phyloP scores from a whole-genome alignment of 2,329 filamentous ascomycete species.

The Beauveria asiatica region DNA sequence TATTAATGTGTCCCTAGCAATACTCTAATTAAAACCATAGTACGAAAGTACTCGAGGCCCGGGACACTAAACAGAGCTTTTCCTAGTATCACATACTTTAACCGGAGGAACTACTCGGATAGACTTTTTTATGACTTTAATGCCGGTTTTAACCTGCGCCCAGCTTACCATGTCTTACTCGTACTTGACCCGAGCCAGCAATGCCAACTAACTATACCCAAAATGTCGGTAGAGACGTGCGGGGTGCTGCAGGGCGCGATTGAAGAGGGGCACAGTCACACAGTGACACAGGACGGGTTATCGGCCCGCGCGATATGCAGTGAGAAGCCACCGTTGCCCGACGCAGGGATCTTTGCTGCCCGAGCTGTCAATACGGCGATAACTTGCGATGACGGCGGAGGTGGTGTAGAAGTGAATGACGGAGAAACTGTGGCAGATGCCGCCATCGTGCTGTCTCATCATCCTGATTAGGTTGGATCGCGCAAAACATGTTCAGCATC shows the following conservation, averaged over 20 bases:
- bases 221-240: conserved; percentile 29
- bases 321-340: conserved; percentile 15
- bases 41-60: no score
- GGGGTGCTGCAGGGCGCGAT: conserved; percentile 23
- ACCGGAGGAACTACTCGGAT: no score
- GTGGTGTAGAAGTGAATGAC: conserved; percentile 15
- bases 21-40: no score
- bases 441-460: conserved; percentile 17
- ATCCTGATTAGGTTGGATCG: conserved; percentile 11
- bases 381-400: conserved; percentile 15
- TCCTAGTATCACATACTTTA: background rate
- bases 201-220: conserved; percentile 17
- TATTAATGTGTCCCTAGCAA: no score
- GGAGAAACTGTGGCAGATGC: conserved; percentile 16
- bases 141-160: conserved; percentile 10
- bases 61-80: no score
- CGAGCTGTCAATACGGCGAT: conserved; percentile 20
- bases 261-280: conserved; percentile 14
- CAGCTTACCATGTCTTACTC: conserved; percentile 19
- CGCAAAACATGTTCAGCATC: conserved; percentile 14
- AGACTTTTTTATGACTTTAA: no score
- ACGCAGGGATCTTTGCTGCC: conserved; percentile 16
- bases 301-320: conserved; percentile 4
- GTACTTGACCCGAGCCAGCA: conserved; percentile 16
- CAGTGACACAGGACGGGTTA: conserved; percentile 5